These are phyloP conservation scores for Sugiyamaella pinicola DNA, from an alignment of 1,139 yeast genomes.

Conservation along the genomic window DNA sequence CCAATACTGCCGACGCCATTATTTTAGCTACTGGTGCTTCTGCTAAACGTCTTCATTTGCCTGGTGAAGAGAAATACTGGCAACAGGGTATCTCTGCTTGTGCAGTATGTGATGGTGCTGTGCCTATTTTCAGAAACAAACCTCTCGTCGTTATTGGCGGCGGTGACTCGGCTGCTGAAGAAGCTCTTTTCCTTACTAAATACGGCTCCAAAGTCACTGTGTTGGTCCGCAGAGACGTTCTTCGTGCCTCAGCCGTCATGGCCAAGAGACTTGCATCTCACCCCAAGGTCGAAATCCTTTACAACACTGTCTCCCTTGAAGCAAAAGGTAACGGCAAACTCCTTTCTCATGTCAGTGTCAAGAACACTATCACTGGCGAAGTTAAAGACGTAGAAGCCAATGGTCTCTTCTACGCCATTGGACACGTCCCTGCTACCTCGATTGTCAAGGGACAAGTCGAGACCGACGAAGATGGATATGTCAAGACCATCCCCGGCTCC, in stretches of 20 bases:
- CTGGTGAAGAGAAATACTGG: conserved; percentile 98
- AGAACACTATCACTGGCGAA: conserved; percentile 73
- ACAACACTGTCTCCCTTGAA: conserved; percentile 81
- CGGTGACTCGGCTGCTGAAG: conserved; percentile 99
- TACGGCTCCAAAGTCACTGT: conserved; percentile 94
- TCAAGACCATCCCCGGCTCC: conserved; percentile 85
- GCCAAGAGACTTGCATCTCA: conserved; percentile 83
- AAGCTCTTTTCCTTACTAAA: conserved; percentile 92
- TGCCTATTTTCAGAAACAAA: conserved; percentile 95
- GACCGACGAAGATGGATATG: conserved; percentile 85
- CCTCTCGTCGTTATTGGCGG: conserved; percentile 98
- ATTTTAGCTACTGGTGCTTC: conserved; percentile 97
- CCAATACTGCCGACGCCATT: conserved; percentile 89
- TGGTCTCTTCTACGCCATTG: conserved; percentile 97
- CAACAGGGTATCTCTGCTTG: conserved; percentile 98
- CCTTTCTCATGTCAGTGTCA: conserved; percentile 44
- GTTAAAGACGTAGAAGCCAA: conserved; percentile 70
- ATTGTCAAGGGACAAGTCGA: conserved; percentile 77
- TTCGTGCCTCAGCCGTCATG: conserved; percentile 96
- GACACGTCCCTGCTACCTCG: conserved; percentile 93
- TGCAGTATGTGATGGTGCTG: conserved; percentile 99
- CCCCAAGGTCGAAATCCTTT: conserved; percentile 87
- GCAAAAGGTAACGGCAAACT: conserved; percentile 82
- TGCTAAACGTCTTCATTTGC: conserved; percentile 88
- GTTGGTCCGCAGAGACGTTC: conserved; percentile 88